These are phyloP conservation scores for Boletus eberwhitei DNA, from an alignment of 768 basidiomycete genomes.

Conservation along the genomic window DNA sequence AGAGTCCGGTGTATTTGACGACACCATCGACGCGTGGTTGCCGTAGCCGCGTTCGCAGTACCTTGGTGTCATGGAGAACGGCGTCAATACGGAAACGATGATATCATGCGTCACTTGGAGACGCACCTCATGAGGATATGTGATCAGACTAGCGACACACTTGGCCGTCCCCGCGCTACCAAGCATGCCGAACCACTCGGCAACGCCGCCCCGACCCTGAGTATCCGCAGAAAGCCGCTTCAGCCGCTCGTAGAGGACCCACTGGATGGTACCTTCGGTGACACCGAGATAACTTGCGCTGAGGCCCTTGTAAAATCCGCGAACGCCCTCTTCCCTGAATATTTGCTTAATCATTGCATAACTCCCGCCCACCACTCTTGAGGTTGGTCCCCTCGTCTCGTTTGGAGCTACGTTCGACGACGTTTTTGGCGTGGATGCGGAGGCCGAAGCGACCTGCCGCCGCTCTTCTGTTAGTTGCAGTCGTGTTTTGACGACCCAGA, in stretches of 20 bases:
- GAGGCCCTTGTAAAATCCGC: constrained; percentile 92
- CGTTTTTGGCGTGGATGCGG: not conserved
- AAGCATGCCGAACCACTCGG: constrained; percentile 79
- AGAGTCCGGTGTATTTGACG: constrained; percentile 80
- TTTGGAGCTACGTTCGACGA: not conserved
- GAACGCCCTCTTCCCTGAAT: constrained; percentile 72
- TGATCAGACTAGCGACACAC: constrained; percentile 89
- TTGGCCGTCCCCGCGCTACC: constrained; percentile 93
- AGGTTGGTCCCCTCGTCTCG: constrained; percentile 6
- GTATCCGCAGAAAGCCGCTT: constrained; percentile 61
- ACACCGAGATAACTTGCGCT: constrained; percentile 95
- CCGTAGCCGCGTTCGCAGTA: constrained; percentile 86
- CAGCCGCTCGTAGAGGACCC: constrained; percentile 93
- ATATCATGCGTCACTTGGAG: not conserved
- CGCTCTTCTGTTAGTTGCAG: constrained; percentile 63
- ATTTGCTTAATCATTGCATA: constrained; percentile 68
- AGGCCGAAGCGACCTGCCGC: constrained; percentile 8
- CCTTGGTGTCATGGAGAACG: constrained; percentile 40
- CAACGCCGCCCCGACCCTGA: constrained; percentile 53
- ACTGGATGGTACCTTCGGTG: constrained; percentile 94
- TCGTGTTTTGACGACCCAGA: constrained; percentile 99
- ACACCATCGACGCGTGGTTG: constrained; percentile 81
- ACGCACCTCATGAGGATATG: constrained; percentile 95
- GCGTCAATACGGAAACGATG: not conserved
- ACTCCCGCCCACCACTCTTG: constrained; percentile 48